A percentile compares a stretch with the other conserved stretches of the same genome.
Evolutionary conservation across 495 filamentous ascomycete genomes (phyloP).

Genomic region (Penicillium canariense): DNA sequence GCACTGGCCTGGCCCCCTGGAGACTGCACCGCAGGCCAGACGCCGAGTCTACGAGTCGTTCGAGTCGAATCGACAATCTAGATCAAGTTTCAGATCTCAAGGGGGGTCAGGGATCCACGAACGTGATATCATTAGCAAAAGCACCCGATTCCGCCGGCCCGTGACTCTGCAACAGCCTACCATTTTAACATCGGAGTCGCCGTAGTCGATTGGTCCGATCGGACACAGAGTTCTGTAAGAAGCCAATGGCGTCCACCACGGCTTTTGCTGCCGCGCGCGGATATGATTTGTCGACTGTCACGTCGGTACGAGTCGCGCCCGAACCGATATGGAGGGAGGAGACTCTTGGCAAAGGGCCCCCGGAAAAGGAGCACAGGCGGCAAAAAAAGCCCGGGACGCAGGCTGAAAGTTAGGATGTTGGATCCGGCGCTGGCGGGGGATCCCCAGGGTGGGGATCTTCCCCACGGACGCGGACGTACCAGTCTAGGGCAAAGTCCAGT

Average conservation of each 20-base stretch:
- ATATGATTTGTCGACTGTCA: slow-evolving; percentile 29
- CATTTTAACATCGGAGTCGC: not conserved
- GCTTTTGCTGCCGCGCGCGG: slow-evolving; percentile 1
- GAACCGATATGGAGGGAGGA: not conserved
- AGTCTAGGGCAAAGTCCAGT: not conserved
- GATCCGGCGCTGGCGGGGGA: not conserved
- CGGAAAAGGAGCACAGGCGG: not conserved
- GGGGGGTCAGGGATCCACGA: not conserved
- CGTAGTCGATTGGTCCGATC: slow-evolving; percentile 14
- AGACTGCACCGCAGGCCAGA: too few relatives aligned
- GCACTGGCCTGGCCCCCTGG: too few relatives aligned
- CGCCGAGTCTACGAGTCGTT: not conserved
- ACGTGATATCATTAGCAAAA: slow-evolving; percentile 2
- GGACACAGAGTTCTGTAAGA: not conserved
- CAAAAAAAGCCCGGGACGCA: slow-evolving; percentile 9
- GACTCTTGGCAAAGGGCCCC: not conserved
- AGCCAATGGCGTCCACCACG: slow-evolving; percentile 5
- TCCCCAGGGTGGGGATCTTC: not conserved
- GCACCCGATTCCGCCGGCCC: not conserved
- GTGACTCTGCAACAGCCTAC: not conserved
- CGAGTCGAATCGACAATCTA: not conserved
- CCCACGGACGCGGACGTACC: not conserved
- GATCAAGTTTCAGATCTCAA: slow-evolving; percentile 6
- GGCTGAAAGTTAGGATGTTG: slow-evolving; percentile 10
- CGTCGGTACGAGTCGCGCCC: not conserved